Conservation (phyloP, 75 land plant species). For the Picea sitchensis region DNA sequence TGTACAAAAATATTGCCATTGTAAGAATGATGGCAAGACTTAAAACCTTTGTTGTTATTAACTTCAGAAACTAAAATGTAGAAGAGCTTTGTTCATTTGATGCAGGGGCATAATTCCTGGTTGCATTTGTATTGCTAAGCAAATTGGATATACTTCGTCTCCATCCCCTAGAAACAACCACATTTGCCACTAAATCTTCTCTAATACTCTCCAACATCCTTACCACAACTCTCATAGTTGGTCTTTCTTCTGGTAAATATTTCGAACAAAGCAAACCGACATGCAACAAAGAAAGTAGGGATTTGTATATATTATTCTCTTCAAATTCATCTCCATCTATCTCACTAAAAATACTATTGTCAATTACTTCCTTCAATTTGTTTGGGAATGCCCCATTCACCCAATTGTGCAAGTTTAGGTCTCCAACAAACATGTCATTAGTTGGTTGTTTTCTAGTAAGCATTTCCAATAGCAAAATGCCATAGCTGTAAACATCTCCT, state of each 20-base stretch:
- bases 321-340: background rate
- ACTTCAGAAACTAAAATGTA: too few species aligned
- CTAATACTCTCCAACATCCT: background rate
- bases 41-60: too few species aligned
- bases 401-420: background rate
- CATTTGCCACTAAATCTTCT: background rate
- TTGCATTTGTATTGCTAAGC: background rate
- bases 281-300: background rate
- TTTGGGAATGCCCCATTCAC: background rate
- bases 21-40: too few species aligned
- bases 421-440: background rate
- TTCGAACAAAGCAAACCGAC: slow-evolving; percentile 29
- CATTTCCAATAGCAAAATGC: slow-evolving; percentile 28
- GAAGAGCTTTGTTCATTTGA: background rate
- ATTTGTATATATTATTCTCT: background rate
- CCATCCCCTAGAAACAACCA: background rate
- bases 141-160: background rate
- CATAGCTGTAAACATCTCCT: slow-evolving; percentile 33
- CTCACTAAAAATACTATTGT: background rate
- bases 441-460: slow-evolving; percentile 14
- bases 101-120: background rate
- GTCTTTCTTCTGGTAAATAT: slow-evolving; percentile 24
- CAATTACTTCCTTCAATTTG: background rate
- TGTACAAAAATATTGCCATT: too few species aligned
- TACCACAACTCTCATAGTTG: slow-evolving; percentile 32